Evolutionary conservation across 768 basidiomycete species (phyloP).

Genomic region (Phanerodontia chrysosporium): DNA sequence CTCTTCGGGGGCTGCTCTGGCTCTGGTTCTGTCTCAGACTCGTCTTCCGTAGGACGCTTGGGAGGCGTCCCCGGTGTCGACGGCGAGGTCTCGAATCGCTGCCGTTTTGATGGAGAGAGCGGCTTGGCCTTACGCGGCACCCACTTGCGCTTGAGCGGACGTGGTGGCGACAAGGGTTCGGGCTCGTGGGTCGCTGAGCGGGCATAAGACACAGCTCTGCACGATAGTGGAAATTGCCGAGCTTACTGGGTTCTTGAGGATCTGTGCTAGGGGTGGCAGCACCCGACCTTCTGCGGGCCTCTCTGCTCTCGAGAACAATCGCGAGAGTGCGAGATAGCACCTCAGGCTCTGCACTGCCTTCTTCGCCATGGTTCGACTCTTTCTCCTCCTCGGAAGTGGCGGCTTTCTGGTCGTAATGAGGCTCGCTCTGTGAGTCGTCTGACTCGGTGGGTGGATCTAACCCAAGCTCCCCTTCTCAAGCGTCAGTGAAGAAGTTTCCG

Average conservation of each 20-base stretch:
- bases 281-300: background rate
- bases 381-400: background rate
- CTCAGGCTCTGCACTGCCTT: background rate
- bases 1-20: no score
- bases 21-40: background rate
- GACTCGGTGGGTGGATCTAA: background rate
- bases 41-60: background rate
- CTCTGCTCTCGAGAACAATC: background rate
- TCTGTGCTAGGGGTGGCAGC: background rate
- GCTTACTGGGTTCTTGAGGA: background rate
- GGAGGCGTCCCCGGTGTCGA: background rate
- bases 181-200: background rate
- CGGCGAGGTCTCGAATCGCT: background rate
- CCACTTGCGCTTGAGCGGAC: background rate
- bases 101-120: background rate
- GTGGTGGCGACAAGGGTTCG: background rate
- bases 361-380: background rate
- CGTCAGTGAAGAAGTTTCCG: background rate
- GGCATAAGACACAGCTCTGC: background rate
- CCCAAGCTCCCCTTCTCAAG: background rate
- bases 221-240: background rate
- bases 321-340: background rate
- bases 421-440: background rate
- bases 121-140: background rate
- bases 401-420: background rate